Evolutionary conservation across 371 early-diverging fungal species (phyloP).

Genomic region (Mucor plumbeus): DNA sequence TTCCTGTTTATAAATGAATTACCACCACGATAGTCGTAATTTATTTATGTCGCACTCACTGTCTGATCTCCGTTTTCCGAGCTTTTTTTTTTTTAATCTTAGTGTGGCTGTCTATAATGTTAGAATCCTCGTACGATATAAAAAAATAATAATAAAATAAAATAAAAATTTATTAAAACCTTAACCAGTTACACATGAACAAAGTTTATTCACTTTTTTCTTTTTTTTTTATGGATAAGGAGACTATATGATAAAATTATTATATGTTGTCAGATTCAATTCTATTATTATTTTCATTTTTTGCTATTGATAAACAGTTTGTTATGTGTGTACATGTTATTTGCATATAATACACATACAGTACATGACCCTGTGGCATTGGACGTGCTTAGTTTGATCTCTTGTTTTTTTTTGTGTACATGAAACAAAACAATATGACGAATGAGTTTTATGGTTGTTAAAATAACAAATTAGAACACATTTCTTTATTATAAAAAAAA

Average conservation of each 20-base stretch:
- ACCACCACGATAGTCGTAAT: not conserved
- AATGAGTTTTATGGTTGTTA: slow-evolving; percentile 10
- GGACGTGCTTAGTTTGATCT: slow-evolving; percentile 9
- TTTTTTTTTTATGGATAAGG: not conserved
- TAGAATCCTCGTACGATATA: slow-evolving; percentile 8
- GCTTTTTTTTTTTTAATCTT: slow-evolving; percentile 2
- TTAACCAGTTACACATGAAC: slow-evolving; percentile 2
- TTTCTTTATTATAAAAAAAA: slow-evolving; percentile 6
- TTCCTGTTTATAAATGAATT: slow-evolving; percentile 3
- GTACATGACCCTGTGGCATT: slow-evolving; percentile 7
- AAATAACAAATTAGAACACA: slow-evolving; percentile 2
- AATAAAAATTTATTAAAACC: slow-evolving; percentile 6
- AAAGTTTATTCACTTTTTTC: not conserved
- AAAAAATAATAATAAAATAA: not conserved
- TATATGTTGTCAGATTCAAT: too few species aligned
- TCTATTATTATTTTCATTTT: too few species aligned
- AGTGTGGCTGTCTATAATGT: slow-evolving; percentile 1
- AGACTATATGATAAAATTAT: not conserved
- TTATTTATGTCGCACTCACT: not conserved
- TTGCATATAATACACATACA: not conserved
- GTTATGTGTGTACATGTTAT: not conserved
- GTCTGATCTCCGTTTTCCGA: slow-evolving; percentile 6
- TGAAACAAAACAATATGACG: slow-evolving; percentile 10
- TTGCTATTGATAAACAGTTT: not conserved
- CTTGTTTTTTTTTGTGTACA: slow-evolving; percentile 1